Base-by-base conservation (phyloP, 2,329 filamentous ascomycete genomes). In the Aureobasidium musti region DNA sequence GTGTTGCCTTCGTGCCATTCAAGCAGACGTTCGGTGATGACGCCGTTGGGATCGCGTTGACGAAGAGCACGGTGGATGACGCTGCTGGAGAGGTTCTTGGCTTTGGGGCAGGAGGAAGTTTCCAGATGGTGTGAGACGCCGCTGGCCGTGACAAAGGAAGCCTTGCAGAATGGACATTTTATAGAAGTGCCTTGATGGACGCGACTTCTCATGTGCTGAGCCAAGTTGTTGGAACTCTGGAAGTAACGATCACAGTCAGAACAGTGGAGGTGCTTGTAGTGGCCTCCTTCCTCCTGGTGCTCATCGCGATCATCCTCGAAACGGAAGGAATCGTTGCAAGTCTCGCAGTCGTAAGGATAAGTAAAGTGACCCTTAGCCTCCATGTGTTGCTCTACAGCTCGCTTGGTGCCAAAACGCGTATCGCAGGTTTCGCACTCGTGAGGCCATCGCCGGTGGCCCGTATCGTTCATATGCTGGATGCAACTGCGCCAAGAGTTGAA, bases 141-240 rank as follows among this genome's bases (percentile, higher is more conserved):
- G 10, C 17, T 33, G 17, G 39, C 54, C 50, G 2, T 69, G 11
- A 80, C 75, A 68, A 79, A 85, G 2, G 10, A 33, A 2, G 54
- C 67, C 41, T 77, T 72, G 75, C 87, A 89, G 71, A 86, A 88
- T 0, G 83, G 86, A 60, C 87, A 90, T 0, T 49, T 0, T 8
- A 87, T 73, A 1, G 73, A 73, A 0, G 56, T 67, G 64, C 81
- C 81, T 0, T 77, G 77, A 71, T 89, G 86, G 53, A 73, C 71
- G 5, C 76, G 76, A 0, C 85, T 87, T 30, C 82, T 83, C 2
- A 84, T 76, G 68, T 89, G 86, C 85, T 88, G 67, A 26, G 23
- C 60, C n/a, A 70, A 23, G 33, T 72, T 74, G 50, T 78, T 77
- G 35, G 70, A 69, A 57, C 70, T 77, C 3, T 70, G 7, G 50